A percentile compares a stretch with the other conserved stretches of the same genome.
phyloP scores from a whole-genome alignment of 768 basidiomycete species.

The Boletus reticulatus region DNA sequence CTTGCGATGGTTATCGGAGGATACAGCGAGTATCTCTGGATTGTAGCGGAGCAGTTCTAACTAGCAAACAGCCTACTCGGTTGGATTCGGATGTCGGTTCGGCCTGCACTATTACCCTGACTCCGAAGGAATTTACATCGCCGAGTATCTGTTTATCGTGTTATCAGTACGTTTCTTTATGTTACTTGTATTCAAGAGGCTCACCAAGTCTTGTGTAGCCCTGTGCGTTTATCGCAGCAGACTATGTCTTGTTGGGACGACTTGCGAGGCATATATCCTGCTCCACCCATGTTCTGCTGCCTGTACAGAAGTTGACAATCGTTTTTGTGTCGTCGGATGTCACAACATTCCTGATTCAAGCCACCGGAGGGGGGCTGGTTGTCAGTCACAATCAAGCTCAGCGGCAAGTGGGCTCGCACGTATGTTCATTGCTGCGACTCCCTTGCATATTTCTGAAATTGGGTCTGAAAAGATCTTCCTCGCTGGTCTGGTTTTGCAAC shows the following conservation, averaged over 20 bases:
- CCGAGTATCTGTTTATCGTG: conserved; percentile 58
- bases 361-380: conserved; percentile 16
- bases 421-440: conserved; percentile 21
- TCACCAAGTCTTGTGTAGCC: conserved; percentile 38
- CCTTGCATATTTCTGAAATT: conserved; percentile 30
- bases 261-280: conserved; percentile 50
- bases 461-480: conserved; percentile 51
- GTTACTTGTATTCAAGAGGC: conserved; percentile 4
- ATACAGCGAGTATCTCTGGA: conserved; percentile 41
- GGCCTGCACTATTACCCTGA: conserved; percentile 53
- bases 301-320: conserved; percentile 47
- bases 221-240: conserved; percentile 71
- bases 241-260: conserved; percentile 65
- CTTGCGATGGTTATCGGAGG: conserved; percentile 59
- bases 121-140: conserved; percentile 50
- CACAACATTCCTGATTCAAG: conserved; percentile 66
- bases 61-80: conserved; percentile 45
- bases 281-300: conserved; percentile 48
- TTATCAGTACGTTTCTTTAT: conserved; percentile 40
- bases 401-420: conserved; percentile 35
- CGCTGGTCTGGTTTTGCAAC: conserved; percentile 53
- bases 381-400: conserved; percentile 1
- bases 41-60: not conserved
- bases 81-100: conserved; percentile 57
- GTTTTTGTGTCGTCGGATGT: conserved; percentile 64